A percentile compares a stretch with the other conserved stretches of the same genome.
Conservation (phyloP, 345 rosid genomes). For the Eucalyptus pumila region DNA sequence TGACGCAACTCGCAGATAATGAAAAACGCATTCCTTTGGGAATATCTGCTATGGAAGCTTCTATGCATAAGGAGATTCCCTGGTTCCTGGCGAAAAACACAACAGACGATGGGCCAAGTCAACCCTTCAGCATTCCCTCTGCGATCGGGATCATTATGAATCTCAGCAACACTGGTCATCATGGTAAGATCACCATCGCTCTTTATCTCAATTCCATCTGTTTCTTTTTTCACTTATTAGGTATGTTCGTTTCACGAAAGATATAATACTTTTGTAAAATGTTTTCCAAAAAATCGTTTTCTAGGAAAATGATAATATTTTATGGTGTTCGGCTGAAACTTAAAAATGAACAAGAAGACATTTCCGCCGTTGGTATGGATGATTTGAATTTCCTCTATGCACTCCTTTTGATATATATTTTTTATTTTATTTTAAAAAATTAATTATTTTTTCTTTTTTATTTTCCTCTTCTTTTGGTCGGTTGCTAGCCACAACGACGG, state of each 20-base stretch:
- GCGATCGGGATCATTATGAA: fast-evolving
- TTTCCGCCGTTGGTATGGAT: fast-evolving
- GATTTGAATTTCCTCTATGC: no score
- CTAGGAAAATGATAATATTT: fast-evolving
- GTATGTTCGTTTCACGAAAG: fast-evolving
- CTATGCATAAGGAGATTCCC: no score
- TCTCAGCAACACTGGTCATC: fast-evolving
- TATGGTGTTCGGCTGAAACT: fast-evolving
- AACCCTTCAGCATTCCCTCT: fast-evolving
- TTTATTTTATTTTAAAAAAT: no score
- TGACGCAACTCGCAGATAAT: fast-evolving
- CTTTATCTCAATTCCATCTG: no score
- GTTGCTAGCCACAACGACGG: fast-evolving
- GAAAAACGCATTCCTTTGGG: fast-evolving
- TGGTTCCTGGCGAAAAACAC: no score
- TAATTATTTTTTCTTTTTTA: no score
- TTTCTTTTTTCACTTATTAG: no score
- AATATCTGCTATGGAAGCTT: fast-evolving
- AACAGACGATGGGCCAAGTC: no score
- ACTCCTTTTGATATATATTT: no score
- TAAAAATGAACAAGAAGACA: fast-evolving
- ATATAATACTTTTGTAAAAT: no score
- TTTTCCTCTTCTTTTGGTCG: fast-evolving
- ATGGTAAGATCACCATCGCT: no score
- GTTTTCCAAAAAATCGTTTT: no score